Evolutionary conservation across 495 filamentous ascomycete genomes (phyloP).

Genomic region (Aspergillus egyptiacus): DNA sequence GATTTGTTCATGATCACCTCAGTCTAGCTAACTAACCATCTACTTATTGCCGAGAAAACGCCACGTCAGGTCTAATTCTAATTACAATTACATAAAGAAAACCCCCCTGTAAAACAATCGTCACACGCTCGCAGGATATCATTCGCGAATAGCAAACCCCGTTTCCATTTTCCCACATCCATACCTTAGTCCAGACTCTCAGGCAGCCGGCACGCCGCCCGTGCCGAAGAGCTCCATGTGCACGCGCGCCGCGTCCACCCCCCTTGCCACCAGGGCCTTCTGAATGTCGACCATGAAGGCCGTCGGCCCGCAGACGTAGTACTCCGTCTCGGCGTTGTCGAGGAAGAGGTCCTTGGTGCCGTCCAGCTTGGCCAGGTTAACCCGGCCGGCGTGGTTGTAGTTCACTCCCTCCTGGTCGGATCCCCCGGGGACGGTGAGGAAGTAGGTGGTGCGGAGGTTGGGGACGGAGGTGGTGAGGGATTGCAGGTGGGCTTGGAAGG

Average conservation of each 20-base stretch:
- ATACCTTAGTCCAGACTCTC: too few species aligned
- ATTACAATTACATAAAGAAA: too few species aligned
- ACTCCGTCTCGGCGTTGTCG: slow-evolving; percentile 48
- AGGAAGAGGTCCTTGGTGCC: slow-evolving; percentile 47
- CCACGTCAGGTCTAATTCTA: too few species aligned
- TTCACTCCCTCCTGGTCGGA: slow-evolving; percentile 48
- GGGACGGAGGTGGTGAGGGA: slow-evolving; percentile 34
- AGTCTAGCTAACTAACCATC: too few species aligned
- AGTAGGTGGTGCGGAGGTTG: slow-evolving; percentile 36
- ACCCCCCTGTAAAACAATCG: too few species aligned
- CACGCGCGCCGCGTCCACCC: slow-evolving; percentile 50
- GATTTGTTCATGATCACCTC: too few species aligned
- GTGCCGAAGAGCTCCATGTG: slow-evolving; percentile 66
- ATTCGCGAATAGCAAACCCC: too few species aligned
- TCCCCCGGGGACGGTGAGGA: slow-evolving; percentile 31
- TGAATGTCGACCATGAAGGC: slow-evolving; percentile 58
- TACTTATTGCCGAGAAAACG: too few species aligned
- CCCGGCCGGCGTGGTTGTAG: slow-evolving; percentile 50
- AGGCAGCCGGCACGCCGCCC: slow-evolving; percentile 36
- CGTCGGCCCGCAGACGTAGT: slow-evolving; percentile 65
- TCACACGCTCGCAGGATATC: too few species aligned
- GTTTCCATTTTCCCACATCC: too few species aligned
- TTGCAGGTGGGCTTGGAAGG: slow-evolving; percentile 44
- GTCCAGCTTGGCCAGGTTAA: slow-evolving; percentile 51
- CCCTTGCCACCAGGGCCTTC: slow-evolving; percentile 39